phyloP scores from a whole-genome alignment of 371 early-diverging fungal genomes.

The Mucor piriformis region DNA sequence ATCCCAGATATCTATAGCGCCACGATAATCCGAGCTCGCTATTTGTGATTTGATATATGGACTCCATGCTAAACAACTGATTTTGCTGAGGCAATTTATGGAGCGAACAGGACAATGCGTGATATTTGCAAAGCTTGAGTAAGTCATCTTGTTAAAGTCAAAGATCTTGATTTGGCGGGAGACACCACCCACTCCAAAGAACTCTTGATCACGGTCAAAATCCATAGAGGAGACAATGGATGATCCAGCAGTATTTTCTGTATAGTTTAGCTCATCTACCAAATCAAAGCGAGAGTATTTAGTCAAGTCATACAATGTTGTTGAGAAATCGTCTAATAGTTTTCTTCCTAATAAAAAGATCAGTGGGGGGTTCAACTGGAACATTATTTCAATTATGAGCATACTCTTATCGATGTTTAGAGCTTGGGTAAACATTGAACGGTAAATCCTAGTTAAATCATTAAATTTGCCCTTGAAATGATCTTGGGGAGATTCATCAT shows the following conservation, averaged over 20 bases:
- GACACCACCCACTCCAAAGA: slow-evolving; percentile 93
- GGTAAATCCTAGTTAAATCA: slow-evolving; percentile 72
- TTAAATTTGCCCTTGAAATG: slow-evolving; percentile 52
- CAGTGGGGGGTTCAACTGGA: no score
- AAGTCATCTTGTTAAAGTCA: slow-evolving; percentile 78
- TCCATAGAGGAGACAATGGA: slow-evolving; percentile 92
- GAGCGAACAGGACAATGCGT: slow-evolving; percentile 69
- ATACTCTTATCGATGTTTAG: neutral
- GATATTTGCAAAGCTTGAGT: slow-evolving; percentile 10
- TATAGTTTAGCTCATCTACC: slow-evolving; percentile 77
- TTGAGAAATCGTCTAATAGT: slow-evolving; percentile 53
- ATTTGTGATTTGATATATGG: slow-evolving; percentile 80
- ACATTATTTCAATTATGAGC: neutral
- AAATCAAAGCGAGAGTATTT: slow-evolving; percentile 65
- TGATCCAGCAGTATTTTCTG: slow-evolving; percentile 61
- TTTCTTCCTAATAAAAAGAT: neutral
- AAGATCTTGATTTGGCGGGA: slow-evolving; percentile 89
- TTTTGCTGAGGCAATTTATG: slow-evolving; percentile 60
- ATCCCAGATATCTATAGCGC: slow-evolving; percentile 87
- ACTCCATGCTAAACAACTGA: slow-evolving; percentile 91
- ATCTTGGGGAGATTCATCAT: no score
- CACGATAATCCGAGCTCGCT: slow-evolving; percentile 89
- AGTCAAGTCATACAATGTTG: slow-evolving; percentile 70
- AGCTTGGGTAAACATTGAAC: neutral
- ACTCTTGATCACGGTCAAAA: slow-evolving; percentile 89